Evolutionary conservation across 2,329 filamentous ascomycete species (phyloP).

Genomic region (Beauveria varroae): DNA sequence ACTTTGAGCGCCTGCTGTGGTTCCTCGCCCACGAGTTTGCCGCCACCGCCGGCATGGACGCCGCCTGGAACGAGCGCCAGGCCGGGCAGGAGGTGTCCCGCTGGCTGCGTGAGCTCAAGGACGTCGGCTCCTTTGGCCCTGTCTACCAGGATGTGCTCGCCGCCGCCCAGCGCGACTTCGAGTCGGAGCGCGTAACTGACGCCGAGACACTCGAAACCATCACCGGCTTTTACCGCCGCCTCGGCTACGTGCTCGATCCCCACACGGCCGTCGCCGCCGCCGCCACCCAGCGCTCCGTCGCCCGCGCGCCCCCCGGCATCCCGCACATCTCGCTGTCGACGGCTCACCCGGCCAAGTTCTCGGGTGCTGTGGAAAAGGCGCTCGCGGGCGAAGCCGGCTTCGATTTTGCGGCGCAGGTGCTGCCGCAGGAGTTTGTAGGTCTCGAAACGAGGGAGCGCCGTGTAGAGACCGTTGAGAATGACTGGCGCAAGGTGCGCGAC

Average conservation of each 20-base stretch:
- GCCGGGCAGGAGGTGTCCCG: constrained; percentile 66
- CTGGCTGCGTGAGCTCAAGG: constrained; percentile 79
- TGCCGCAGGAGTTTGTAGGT: constrained; percentile 75
- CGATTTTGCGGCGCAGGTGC: constrained; percentile 63
- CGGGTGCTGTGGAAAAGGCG: constrained; percentile 73
- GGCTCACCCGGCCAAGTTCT: constrained; percentile 94
- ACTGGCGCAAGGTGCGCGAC: constrained; percentile 68
- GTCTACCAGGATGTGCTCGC: constrained; percentile 69
- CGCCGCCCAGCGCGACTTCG: constrained; percentile 66
- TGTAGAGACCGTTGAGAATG: constrained; percentile 60
- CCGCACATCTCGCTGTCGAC: constrained; percentile 84
- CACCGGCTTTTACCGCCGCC: constrained; percentile 47
- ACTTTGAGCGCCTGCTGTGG: constrained; percentile 95
- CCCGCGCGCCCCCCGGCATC: constrained; percentile 41
- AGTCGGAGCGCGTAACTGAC: constrained; percentile 67
- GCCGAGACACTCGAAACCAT: constrained; percentile 60
- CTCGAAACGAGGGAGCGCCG: constrained; percentile 69
- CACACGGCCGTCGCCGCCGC: constrained; percentile 84
- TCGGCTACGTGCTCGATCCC: constrained; percentile 81
- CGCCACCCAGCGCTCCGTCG: constrained; percentile 63
- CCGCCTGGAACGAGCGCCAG: constrained; percentile 58
- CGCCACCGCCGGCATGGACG: constrained; percentile 50
- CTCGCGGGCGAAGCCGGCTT: constrained; percentile 66
- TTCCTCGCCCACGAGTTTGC: constrained; percentile 75
- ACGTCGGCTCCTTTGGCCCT: constrained; percentile 67